Base-by-base conservation (phyloP, 352 stramenopile species). In the Phytophthora cactorum region DNA sequence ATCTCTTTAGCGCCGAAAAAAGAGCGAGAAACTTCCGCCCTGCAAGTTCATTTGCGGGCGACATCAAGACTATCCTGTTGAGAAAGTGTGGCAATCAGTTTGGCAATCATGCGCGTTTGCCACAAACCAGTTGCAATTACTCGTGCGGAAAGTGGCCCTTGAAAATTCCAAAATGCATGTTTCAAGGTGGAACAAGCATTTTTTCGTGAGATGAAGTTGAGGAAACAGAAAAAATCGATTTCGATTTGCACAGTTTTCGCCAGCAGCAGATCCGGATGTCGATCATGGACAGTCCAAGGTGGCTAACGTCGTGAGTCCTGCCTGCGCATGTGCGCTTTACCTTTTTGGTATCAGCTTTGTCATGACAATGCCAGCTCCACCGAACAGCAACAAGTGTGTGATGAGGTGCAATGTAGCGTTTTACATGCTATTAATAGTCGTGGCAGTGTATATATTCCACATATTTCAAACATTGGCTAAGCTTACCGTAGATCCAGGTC, bases 121-220 rank as follows among this genome's bases (percentile, higher is more conserved):
- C 36, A 43, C 36, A 43, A 9, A 43, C 9, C 36, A 43, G 22
- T 22, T 22, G 22, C 22, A 22, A 22, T 22, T 22, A 22, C 22
- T 22, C 22, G 22, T 22, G 22, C 22, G 22, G 22, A 22, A 22
- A 22, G 22, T 22, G 22, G 22, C 22, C 22, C 22, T 22, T 22
- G 22, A 22, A 22, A 22, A 22, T 22, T 22, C 22, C 22, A 22
- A 22, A 22, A 22, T 22, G 22, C 22, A 22, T 22, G 22, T 22
- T 22, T 0, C 22, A 22, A 22, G 22, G 22, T 22, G 22, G 22
- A 22, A 25, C 39, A 45, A 43, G 17, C 31, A 55, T 65, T 70
- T 60, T 57, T 70, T 66, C 45, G 57, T 22, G 55, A 22, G 49
- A 47, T 55, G 28, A 67, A 71, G 25, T 66, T 67, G 63, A 66